Base-by-base conservation (phyloP, 1,139 yeast species). In the Taiozyma onychis region DNA sequence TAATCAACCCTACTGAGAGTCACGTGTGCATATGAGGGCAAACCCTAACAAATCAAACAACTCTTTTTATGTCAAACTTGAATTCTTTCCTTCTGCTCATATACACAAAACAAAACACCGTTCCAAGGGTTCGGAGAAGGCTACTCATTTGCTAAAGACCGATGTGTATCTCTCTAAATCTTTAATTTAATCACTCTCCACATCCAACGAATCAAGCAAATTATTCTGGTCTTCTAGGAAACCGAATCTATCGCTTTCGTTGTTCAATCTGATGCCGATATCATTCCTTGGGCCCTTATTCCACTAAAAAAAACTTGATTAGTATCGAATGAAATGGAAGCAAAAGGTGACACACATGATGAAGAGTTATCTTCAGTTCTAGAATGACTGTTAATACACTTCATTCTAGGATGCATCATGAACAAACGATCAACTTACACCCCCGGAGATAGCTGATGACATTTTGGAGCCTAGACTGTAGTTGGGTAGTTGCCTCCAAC, bases 401-500 rank as follows among this genome's bases (percentile, higher is more conserved):
- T 39, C 48, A 44, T 44, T 37, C 42, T 24, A 34, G n/a, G 14
- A 10, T 37, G 24, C 14, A 18, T 37, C 13, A 14, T 7, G 4
- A n/a, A 32, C 18, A 14, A 4, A 22, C 24, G 14, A 18, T 26
- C 5, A 44, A 58, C 66, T 63, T 57, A 63, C 66, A 13, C 58
- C 58, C 47, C 63, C 64, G 22, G 65, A 56, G 4, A 64, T 54
- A 7, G 64, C 62, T 8, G 60, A 51, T 14, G 65, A 55, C 14
- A 64, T 59, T 41, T 61, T 63, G 18, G 52, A 52, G 3, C 65
- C 63, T 21, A 61, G 43, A 18, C 57, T 55, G 46, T 61, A 60
- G 8, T 54, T 58, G 37, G 70, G 67, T 32, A 65, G 51, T 35
- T 62, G 67, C 48, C 58, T 65, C 69, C 70, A 66, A 39, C 65